These are phyloP conservation scores for Echria macrotheca DNA, from an alignment of 495 filamentous ascomycete species.

Conservation along the genomic window DNA sequence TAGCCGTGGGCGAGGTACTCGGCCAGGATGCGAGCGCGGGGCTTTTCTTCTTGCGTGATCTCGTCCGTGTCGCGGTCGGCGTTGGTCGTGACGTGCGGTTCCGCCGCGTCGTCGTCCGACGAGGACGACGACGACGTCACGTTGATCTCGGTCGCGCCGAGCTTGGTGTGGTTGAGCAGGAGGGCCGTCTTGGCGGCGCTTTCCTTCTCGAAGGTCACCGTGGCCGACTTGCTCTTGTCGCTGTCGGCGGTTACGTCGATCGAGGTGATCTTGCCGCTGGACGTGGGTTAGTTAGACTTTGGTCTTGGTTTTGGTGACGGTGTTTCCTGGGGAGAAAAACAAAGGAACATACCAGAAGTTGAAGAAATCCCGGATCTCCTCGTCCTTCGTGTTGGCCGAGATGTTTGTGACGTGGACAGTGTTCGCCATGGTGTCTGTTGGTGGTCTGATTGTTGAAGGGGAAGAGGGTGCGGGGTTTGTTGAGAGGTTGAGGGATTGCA, in stretches of 20 bases:
- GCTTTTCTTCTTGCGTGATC: constrained; percentile 91
- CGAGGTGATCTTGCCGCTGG: constrained; percentile 82
- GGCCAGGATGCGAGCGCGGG: constrained; percentile 82
- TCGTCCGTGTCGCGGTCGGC: constrained; percentile 57
- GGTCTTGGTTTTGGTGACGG: too few species aligned
- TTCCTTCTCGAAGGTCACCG: constrained; percentile 92
- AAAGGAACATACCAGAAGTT: constrained; percentile 77
- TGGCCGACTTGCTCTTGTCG: constrained; percentile 67
- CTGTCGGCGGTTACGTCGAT: constrained; percentile 71
- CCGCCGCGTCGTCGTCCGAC: constrained; percentile 53
- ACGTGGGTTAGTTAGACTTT: constrained; percentile 21
- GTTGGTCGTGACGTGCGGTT: constrained; percentile 46
- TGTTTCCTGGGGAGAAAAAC: background rate
- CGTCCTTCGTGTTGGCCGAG: constrained; percentile 68
- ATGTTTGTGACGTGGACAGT: constrained; percentile 71
- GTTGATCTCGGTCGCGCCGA: constrained; percentile 72
- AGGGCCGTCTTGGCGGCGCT: constrained; percentile 94
- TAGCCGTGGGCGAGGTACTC: constrained; percentile 97
- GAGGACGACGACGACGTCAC: constrained; percentile 53
- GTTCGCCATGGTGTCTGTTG: constrained; percentile 20
- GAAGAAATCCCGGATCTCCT: constrained; percentile 95
- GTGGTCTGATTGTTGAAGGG: constrained; percentile 10
- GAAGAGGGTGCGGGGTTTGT: constrained; percentile 3
- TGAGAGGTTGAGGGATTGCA: background rate
- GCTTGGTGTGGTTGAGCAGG: constrained; percentile 90